Base-by-base conservation (phyloP, 1,139 yeast species). In the Sugiyamaella sp. region DNA sequence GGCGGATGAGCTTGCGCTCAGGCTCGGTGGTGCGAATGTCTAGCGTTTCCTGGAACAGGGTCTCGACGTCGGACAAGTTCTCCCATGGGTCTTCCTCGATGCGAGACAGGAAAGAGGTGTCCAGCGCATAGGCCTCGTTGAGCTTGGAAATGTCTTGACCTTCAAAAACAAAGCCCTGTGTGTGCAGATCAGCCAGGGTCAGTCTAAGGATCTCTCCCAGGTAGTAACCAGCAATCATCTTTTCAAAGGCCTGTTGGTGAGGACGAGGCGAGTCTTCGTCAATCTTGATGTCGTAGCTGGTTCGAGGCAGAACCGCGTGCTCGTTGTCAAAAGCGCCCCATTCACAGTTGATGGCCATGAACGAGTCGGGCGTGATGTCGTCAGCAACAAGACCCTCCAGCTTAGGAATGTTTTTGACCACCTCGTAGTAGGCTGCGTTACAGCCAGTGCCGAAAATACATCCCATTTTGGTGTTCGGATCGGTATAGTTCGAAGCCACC, bases 281-380 rank as follows among this genome's bases (percentile, higher is more conserved):
- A 61, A 93, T 85, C 63, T 75, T 77, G 55, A 85, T 69, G 72
- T 93, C 99, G 71, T 85, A 91, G 69, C 84, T 85, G 60, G 96
- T 91, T 76, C 97, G 82, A 70, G 98, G 99, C 64, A 93, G 80
- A 12, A 72, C 61, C 38, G 58, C 60, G 68, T 86, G 95, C 72
- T 89, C 97, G 69, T 89, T 91, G 73, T 93, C 98, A 69, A 93
- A 93, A 5, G 98, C 93, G 66, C 98, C 98, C 75, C 93, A 93
- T 76, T 93, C 99, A 78, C 98, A 91, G 78, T 93, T 93, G 73
- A 93, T 91, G 52, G 97, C 97, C 96, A 93, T 91, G 60, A 85
- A 84, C 32, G 89, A 80, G 43, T 80, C 81, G 12, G 71, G 73
- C 43, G 78, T 70, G 61, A 90, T 80, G 66, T 89, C 97, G 21